Evolutionary conservation across 768 basidiomycete species (phyloP).

Genomic region (Lactifluus pinguis): DNA sequence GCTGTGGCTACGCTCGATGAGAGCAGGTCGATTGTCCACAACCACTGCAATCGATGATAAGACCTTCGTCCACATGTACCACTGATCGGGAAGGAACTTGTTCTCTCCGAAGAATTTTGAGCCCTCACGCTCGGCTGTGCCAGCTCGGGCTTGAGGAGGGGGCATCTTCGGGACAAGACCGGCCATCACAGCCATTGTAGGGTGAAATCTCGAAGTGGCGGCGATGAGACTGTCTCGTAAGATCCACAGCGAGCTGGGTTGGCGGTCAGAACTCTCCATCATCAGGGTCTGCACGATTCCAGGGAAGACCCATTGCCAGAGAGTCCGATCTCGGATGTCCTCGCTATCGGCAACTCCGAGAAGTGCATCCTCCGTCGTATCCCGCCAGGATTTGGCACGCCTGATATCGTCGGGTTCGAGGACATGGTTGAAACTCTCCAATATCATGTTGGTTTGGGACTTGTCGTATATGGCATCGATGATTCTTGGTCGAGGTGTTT

Average conservation of each 20-base stretch:
- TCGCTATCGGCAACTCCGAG: constrained; percentile 66
- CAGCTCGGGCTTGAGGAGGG: constrained; percentile 34
- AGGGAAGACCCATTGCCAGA: constrained; percentile 73
- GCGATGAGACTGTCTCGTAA: constrained; percentile 63
- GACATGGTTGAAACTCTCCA: constrained; percentile 58
- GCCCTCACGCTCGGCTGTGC: constrained; percentile 42
- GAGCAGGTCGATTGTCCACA: constrained; percentile 48
- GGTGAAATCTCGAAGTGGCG: constrained; percentile 61
- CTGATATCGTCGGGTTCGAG: constrained; percentile 51
- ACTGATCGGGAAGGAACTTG: constrained; percentile 57
- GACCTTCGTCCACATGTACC: constrained; percentile 77
- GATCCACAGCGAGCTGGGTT: constrained; percentile 35
- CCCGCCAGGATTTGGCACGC: constrained; percentile 59
- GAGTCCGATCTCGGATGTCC: constrained; percentile 52
- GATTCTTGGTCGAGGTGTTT: constrained; percentile 30
- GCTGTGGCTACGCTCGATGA: constrained; percentile 53
- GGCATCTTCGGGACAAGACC: constrained; percentile 55
- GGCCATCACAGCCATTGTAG: constrained; percentile 61
- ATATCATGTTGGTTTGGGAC: constrained; percentile 35
- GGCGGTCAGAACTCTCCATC: constrained; percentile 37
- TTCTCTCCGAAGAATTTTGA: constrained; percentile 47
- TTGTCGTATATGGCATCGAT: constrained; percentile 49
- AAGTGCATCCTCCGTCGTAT: constrained; percentile 46
- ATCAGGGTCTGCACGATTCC: constrained; percentile 39
- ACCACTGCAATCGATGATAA: constrained; percentile 75